phyloP scores from a whole-genome alignment of 495 filamentous ascomycete genomes.

The Tuber magnatum region DNA sequence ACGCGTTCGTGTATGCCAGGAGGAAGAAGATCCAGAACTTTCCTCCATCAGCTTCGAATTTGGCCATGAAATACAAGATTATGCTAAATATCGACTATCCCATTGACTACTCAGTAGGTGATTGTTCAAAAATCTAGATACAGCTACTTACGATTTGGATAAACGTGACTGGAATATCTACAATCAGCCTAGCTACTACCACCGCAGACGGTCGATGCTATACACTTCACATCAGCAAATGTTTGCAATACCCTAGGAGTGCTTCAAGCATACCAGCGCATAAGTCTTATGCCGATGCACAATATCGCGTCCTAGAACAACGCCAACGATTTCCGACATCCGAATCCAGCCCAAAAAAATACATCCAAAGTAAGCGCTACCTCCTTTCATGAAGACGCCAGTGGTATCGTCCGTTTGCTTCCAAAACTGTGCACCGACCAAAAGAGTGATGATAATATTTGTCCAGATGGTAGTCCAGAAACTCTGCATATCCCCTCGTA shows the following conservation, averaged over 20 bases:
- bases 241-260: not conserved
- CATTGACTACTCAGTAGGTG: not conserved
- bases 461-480: slow-evolving; percentile 70
- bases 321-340: slow-evolving; percentile 63
- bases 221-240: not conserved
- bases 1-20: slow-evolving; percentile 47
- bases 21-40: slow-evolving; percentile 57
- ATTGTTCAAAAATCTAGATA: not conserved
- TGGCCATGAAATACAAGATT: slow-evolving; percentile 63
- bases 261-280: slow-evolving; percentile 49
- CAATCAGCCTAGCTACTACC: slow-evolving; percentile 57
- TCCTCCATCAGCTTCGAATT: slow-evolving; percentile 56
- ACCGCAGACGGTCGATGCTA: slow-evolving; percentile 65
- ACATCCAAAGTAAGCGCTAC: slow-evolving; percentile 65
- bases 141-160: slow-evolving; percentile 48
- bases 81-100: slow-evolving; percentile 51
- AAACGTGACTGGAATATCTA: slow-evolving; percentile 62
- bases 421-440: slow-evolving; percentile 66
- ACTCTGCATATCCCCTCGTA: slow-evolving; percentile 61
- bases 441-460: slow-evolving; percentile 61
- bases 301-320: slow-evolving; percentile 58
- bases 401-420: slow-evolving; percentile 56
- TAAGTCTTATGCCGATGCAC: slow-evolving; percentile 61
- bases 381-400: slow-evolving; percentile 63
- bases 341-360: slow-evolving; percentile 65